Percentiles rank a stretch among this genome's conserved stretches.
phyloP scores from a whole-genome alignment of 352 stramenopile genomes.

The Hyphochytrium catenoides region DNA sequence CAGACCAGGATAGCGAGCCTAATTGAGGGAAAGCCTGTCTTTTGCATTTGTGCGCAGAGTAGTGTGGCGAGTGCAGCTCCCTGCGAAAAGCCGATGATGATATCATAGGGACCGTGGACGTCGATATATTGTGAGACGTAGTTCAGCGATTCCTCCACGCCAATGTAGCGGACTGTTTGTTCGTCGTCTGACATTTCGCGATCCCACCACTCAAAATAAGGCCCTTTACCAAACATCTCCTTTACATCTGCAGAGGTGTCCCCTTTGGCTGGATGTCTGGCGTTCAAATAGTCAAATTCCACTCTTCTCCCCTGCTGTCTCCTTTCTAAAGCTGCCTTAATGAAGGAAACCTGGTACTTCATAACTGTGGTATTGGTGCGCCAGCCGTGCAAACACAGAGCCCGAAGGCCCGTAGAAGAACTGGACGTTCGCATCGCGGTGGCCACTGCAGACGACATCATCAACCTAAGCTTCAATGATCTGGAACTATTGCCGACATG shows the following conservation, averaged over 20 bases:
- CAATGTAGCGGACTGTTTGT: constrained; percentile 18
- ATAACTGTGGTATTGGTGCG: constrained; percentile 39
- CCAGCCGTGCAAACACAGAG: constrained; percentile 50
- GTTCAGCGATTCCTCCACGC: constrained; percentile 29
- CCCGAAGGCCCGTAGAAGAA: too few species aligned
- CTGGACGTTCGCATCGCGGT: too few species aligned
- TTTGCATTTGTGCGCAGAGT: constrained; percentile 36
- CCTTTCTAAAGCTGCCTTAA: constrained; percentile 30
- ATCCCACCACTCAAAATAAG: constrained; percentile 55
- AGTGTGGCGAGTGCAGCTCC: constrained; percentile 24
- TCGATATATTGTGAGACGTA: constrained; percentile 22
- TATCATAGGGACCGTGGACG: constrained; percentile 22
- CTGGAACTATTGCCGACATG: too few species aligned
- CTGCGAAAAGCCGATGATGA: constrained; percentile 42
- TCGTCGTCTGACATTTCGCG: constrained; percentile 15
- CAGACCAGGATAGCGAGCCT: too few species aligned
- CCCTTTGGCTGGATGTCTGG: constrained; percentile 24
- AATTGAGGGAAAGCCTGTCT: too few species aligned
- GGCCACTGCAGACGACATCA: too few species aligned
- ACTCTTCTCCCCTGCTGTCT: constrained; percentile 15
- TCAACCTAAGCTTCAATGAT: too few species aligned
- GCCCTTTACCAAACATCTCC: constrained; percentile 24
- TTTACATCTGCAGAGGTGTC: constrained; percentile 29
- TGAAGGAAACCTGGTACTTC: constrained; percentile 21
- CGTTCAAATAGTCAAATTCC: constrained; percentile 36